Evolutionary conservation across 2,329 filamentous ascomycete genomes (phyloP).

Genomic region (Pseudocercospora ulei): DNA sequence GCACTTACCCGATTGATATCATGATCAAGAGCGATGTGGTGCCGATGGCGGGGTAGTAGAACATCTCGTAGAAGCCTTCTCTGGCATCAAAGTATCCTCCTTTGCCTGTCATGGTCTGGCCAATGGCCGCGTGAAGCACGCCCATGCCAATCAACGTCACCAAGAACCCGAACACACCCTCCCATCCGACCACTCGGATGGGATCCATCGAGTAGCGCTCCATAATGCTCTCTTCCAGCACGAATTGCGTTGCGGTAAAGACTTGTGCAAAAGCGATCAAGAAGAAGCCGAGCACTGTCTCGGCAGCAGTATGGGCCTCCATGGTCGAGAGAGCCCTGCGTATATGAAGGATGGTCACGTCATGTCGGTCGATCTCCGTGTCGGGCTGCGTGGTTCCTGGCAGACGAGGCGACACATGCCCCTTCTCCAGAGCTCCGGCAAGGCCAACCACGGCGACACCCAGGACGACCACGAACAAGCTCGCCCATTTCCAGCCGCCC

Average conservation of each 20-base stretch:
- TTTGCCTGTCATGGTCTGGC: slow-evolving; percentile 60
- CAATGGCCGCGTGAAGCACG: slow-evolving; percentile 66
- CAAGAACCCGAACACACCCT: slow-evolving; percentile 79
- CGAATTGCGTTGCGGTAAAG: slow-evolving; percentile 94
- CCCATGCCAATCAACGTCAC: slow-evolving; percentile 72
- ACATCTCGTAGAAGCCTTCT: slow-evolving; percentile 76
- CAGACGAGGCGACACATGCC: slow-evolving; percentile 38
- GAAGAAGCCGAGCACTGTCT: slow-evolving; percentile 71
- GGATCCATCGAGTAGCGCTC: slow-evolving; percentile 70
- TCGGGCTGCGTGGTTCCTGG: slow-evolving; percentile 31
- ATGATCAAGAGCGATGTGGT: slow-evolving; percentile 82
- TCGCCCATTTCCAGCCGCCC: slow-evolving; percentile 82
- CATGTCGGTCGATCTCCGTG: slow-evolving; percentile 18
- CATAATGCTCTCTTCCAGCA: slow-evolving; percentile 88
- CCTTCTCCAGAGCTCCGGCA: slow-evolving; percentile 72
- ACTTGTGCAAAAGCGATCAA: slow-evolving; percentile 91
- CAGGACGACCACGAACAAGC: slow-evolving; percentile 72
- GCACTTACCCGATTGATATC: slow-evolving; percentile 82
- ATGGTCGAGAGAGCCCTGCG: slow-evolving; percentile 34
- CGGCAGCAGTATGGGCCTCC: slow-evolving; percentile 49
- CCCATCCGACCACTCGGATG: slow-evolving; percentile 88
- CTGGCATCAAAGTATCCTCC: slow-evolving; percentile 83
- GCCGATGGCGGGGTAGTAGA: slow-evolving; percentile 58
- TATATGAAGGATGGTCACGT: slow-evolving; percentile 14
- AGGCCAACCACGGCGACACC: slow-evolving; percentile 86